Conservation (phyloP, 116 monocot genomes). For the Trichopus zeylanicus region DNA sequence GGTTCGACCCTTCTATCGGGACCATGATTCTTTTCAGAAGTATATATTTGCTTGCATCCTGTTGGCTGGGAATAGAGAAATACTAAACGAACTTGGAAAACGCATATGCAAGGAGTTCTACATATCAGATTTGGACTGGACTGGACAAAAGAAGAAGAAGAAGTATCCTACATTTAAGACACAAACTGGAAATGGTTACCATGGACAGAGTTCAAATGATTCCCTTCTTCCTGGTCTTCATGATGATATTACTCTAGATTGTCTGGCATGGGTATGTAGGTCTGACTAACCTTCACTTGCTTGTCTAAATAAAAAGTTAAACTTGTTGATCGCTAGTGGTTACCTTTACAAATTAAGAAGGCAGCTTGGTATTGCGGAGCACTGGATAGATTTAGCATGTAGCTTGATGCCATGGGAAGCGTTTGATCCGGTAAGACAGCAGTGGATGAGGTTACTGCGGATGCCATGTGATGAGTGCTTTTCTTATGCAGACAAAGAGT, state of each 20-base stretch:
- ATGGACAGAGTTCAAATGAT: constrained; percentile 39
- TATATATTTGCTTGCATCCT: constrained; percentile 42
- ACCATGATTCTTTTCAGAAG: constrained; percentile 37
- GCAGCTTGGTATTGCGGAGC: constrained; percentile 51
- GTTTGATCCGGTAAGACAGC: constrained; percentile 55
- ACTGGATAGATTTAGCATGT: constrained; percentile 74
- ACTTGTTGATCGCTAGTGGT: constrained; percentile 49
- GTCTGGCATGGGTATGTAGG: constrained; percentile 56
- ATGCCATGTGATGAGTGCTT: constrained; percentile 93
- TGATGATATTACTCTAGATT: constrained; percentile 68
- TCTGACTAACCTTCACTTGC: constrained; percentile 71
- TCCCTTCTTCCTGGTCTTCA: constrained; percentile 58
- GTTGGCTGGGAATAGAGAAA: constrained; percentile 26
- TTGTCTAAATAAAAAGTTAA: constrained; percentile 53
- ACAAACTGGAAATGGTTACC: constrained; percentile 16
- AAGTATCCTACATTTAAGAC: constrained; percentile 12
- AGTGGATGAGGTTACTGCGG: constrained; percentile 75
- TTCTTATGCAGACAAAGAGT: constrained; percentile 81
- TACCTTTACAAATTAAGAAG: constrained; percentile 71
- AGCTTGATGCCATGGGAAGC: constrained; percentile 90
- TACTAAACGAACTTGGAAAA: constrained; percentile 18
- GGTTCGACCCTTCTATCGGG: constrained; percentile 25
- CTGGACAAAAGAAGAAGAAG: constrained; percentile 13
- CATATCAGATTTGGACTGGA: constrained; percentile 14
- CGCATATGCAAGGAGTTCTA: constrained; percentile 14